Conservation (phyloP, 2,329 filamentous ascomycete genomes). For the Incumbomyces delicatus region DNA sequence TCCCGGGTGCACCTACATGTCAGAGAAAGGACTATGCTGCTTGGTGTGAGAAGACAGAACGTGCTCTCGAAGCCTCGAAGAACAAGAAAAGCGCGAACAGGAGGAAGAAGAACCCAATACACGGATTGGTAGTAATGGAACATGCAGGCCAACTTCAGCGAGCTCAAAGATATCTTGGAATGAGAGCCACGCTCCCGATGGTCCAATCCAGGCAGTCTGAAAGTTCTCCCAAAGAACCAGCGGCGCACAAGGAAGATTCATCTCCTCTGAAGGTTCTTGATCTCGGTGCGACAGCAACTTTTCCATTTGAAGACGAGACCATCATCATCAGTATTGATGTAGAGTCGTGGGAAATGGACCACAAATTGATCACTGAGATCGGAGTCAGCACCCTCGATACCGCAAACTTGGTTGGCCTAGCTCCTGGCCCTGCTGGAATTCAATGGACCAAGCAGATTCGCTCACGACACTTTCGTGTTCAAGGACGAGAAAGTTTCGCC, state of each 20-base stretch:
- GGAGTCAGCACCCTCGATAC: constrained; percentile 77
- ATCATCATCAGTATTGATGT: constrained; percentile 74
- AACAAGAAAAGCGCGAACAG: constrained; percentile 39
- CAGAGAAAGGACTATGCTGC: constrained; percentile 18
- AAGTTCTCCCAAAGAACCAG: no score
- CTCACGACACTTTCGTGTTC: constrained; percentile 65
- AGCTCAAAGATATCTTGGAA: constrained; percentile 60
- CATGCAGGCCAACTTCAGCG: constrained; percentile 49
- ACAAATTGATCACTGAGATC: constrained; percentile 67
- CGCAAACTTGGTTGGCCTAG: constrained; percentile 40
- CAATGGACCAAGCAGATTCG: constrained; percentile 61
- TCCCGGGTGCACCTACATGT: constrained; percentile 23
- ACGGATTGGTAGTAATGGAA: constrained; percentile 42
- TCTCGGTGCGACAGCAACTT: constrained; percentile 36
- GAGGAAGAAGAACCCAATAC: constrained; percentile 41
- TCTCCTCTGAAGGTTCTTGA: constrained; percentile 28
- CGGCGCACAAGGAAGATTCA: not conserved
- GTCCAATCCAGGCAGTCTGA: no score
- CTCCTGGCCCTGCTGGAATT: constrained; percentile 52
- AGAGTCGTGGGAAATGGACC: constrained; percentile 65
- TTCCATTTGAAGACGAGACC: constrained; percentile 43
- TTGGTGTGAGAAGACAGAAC: constrained; percentile 48
- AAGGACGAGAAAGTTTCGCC: constrained; percentile 54
- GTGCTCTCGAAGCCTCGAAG: constrained; percentile 41
- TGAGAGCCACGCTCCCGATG: constrained; percentile 36